Conservation (phyloP, 2,329 filamentous ascomycete genomes). For the Penicillium psychrosexuale region DNA sequence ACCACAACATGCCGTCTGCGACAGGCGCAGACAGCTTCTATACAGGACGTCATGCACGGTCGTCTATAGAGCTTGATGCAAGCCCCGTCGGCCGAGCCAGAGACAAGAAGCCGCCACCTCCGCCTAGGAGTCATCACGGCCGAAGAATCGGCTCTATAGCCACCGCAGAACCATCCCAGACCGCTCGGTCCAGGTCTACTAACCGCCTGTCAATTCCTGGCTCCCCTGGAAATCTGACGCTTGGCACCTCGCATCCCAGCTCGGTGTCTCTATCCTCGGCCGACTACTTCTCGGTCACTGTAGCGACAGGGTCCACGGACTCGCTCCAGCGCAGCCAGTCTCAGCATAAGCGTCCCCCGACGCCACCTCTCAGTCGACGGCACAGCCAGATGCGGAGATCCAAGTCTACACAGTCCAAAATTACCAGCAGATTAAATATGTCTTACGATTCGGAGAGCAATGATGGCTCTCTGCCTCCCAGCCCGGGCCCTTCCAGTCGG, state of each 20-base stretch:
- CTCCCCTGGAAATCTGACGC: slow-evolving; percentile 21
- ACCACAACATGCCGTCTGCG: slow-evolving; percentile 5
- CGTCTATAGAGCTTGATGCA: slow-evolving; percentile 53
- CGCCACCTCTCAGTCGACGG: slow-evolving; percentile 49
- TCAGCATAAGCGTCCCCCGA: slow-evolving; percentile 45
- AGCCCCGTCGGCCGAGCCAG: slow-evolving; percentile 35
- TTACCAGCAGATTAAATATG: slow-evolving; percentile 33
- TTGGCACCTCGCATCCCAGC: slow-evolving; percentile 17
- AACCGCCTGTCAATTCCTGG: slow-evolving; percentile 28
- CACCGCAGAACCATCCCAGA: slow-evolving; percentile 24
- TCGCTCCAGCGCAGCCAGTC: slow-evolving; percentile 32
- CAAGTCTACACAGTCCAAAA: slow-evolving; percentile 35
- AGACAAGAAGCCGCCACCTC: slow-evolving; percentile 65
- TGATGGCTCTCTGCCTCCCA: slow-evolving; percentile 27
- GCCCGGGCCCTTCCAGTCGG: slow-evolving; percentile 26
- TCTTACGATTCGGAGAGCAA: slow-evolving; percentile 48
- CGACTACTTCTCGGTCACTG: slow-evolving; percentile 33
- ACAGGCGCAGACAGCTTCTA: not conserved
- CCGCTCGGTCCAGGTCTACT: slow-evolving; percentile 25
- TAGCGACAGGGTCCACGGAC: slow-evolving; percentile 16
- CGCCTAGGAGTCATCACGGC: slow-evolving; percentile 74
- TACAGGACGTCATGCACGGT: slow-evolving; percentile 53
- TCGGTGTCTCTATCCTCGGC: slow-evolving; percentile 53
- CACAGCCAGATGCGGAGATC: slow-evolving; percentile 46
- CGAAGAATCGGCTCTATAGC: slow-evolving; percentile 60